A percentile compares a stretch with the other conserved stretches of the same genome.
Evolutionary conservation across 179 eudicot species (phyloP).

Genomic region (Gypsophila paniculata): DNA sequence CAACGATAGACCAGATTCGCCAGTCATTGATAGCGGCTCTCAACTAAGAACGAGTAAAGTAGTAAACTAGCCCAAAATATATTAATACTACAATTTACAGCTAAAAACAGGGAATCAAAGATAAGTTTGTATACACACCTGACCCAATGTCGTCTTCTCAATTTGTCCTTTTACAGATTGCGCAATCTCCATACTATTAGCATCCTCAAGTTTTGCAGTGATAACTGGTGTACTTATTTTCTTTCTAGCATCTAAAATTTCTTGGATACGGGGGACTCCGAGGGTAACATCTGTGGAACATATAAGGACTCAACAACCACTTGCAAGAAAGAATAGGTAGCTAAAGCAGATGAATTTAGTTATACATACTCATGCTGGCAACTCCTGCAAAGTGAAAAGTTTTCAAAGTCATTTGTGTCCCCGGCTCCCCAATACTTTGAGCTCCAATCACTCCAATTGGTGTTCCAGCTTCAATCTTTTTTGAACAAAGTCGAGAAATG

Average conservation of each 20-base stretch:
- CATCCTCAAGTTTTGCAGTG: slow-evolving; percentile 51
- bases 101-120: not conserved
- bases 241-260: slow-evolving; percentile 77
- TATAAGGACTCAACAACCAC: slow-evolving; percentile 37
- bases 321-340: not conserved
- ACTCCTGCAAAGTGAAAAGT: slow-evolving; percentile 99
- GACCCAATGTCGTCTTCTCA: slow-evolving; percentile 71
- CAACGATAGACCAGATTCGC: no score
- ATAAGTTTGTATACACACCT: slow-evolving; percentile 42
- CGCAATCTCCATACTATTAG: slow-evolving; percentile 37
- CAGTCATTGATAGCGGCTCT: not conserved
- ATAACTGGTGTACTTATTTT: slow-evolving; percentile 85
- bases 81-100: not conserved
- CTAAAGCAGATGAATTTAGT: slow-evolving; percentile 3
- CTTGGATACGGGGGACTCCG: slow-evolving; percentile 96
- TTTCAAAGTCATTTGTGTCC: slow-evolving; percentile 94
- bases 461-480: slow-evolving; percentile 81
- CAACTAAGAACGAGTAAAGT: not conserved
- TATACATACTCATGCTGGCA: slow-evolving; percentile 97
- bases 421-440: slow-evolving; percentile 98
- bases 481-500: slow-evolving; percentile 64
- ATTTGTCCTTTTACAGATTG: slow-evolving; percentile 59
- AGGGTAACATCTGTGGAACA: slow-evolving; percentile 71
- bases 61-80: not conserved
- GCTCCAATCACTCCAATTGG: slow-evolving; percentile 96